Percentiles rank a stretch among this genome's conserved stretches.
These are phyloP conservation scores for Lophiostoma macrostomum DNA, from an alignment of 495 filamentous ascomycete genomes.

Conservation along the genomic window DNA sequence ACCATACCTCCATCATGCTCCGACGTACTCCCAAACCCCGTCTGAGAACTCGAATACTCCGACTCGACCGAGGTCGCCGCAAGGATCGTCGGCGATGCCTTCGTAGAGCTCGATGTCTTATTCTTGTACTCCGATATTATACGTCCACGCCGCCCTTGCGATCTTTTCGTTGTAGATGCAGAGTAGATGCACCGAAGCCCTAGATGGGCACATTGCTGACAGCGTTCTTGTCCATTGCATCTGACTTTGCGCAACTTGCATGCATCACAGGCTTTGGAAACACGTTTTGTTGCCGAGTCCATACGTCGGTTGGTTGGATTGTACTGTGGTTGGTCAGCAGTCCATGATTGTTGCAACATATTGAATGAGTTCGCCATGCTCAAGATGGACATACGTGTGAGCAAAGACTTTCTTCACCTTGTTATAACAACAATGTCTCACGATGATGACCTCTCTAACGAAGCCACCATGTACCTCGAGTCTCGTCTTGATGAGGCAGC, in stretches of 20 bases:
- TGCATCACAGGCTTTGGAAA: slow-evolving; percentile 28
- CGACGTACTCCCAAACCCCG: too few species aligned
- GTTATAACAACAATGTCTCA: too few species aligned
- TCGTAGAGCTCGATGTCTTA: slow-evolving; percentile 1
- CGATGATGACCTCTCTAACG: too few species aligned
- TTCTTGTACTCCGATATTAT: slow-evolving; percentile 25
- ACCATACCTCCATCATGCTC: neutral
- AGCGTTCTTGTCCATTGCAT: slow-evolving; percentile 29
- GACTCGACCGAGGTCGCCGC: slow-evolving; percentile 1
- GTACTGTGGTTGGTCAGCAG: too few species aligned
- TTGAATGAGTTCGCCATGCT: too few species aligned
- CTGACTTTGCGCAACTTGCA: slow-evolving; percentile 30
- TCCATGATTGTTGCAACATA: too few species aligned
- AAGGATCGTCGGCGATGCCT: neutral
- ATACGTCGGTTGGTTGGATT: too few species aligned
- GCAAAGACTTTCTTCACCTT: too few species aligned
- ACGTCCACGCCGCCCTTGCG: slow-evolving; percentile 14
- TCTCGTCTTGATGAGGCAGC: too few species aligned
- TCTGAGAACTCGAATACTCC: neutral
- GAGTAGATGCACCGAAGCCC: slow-evolving; percentile 28
- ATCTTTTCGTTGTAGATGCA: neutral
- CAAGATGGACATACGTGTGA: too few species aligned
- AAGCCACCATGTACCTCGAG: too few species aligned
- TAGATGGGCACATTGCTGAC: slow-evolving; percentile 30
- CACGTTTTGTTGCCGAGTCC: too few species aligned